Evolutionary conservation across 2,329 filamentous ascomycete species (phyloP).

Genomic region (Xylaria sp.): DNA sequence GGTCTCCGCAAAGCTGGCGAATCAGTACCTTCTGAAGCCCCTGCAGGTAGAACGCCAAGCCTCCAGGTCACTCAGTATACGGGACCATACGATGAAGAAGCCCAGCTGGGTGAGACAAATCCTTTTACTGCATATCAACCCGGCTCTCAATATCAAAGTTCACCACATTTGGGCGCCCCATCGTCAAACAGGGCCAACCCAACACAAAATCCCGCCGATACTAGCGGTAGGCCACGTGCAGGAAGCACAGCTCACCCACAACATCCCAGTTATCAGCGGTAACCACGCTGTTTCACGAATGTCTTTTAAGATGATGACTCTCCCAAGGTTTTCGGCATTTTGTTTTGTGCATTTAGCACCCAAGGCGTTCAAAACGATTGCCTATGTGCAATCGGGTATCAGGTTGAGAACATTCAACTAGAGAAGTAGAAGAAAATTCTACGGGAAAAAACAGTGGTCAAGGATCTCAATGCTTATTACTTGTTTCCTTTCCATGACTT

Average conservation of each 20-base stretch:
- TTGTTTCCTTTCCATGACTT: neutral
- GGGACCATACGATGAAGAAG: conserved; percentile 41
- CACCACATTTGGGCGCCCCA: conserved; percentile 25
- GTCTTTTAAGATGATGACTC: conserved; percentile 1
- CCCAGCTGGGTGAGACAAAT: conserved; percentile 38
- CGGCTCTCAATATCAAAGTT: conserved; percentile 15
- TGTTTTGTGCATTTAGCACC: conserved; percentile 13
- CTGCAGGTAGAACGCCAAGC: conserved; percentile 31
- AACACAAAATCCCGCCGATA: neutral
- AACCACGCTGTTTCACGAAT: conserved; percentile 9
- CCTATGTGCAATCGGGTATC: neutral
- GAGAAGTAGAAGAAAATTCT: neutral
- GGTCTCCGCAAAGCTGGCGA: conserved; percentile 42
- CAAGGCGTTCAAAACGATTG: conserved; percentile 21
- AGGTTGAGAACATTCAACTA: neutral
- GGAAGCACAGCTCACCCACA: conserved; percentile 17
- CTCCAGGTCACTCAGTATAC: conserved; percentile 40
- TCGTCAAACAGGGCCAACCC: conserved; percentile 22
- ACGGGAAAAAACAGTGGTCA: neutral
- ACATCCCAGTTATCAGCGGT: conserved; percentile 27
- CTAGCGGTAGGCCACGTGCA: conserved; percentile 17
- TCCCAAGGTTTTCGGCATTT: conserved; percentile 2
- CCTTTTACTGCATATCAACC: conserved; percentile 24
- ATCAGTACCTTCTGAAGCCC: conserved; percentile 31
- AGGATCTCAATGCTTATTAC: conserved; percentile 2